Evolutionary conservation across 2,329 filamentous ascomycete species (phyloP).

Genomic region (Trichoderma breve): DNA sequence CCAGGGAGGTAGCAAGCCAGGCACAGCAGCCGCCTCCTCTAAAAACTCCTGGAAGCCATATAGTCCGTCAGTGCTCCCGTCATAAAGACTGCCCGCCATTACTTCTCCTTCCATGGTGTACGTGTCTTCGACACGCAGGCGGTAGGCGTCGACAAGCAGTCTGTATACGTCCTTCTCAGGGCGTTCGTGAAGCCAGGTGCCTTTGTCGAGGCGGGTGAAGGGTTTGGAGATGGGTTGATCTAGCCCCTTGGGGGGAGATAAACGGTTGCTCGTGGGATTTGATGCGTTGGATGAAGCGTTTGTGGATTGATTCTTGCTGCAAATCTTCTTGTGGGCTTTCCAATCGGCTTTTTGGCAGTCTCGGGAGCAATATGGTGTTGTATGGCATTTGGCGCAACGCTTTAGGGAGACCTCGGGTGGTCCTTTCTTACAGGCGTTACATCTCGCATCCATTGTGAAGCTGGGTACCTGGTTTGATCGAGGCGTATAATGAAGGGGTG

Average conservation of each 20-base stretch:
- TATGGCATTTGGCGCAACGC: neutral
- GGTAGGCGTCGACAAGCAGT: conserved; percentile 48
- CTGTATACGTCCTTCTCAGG: conserved; percentile 44
- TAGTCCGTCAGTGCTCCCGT: conserved; percentile 26
- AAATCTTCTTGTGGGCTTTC: conserved; percentile 31
- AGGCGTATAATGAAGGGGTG: neutral
- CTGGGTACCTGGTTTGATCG: neutral
- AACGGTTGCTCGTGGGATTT: neutral
- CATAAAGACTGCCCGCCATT: conserved; percentile 33
- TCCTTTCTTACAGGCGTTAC: neutral
- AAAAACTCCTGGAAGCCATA: conserved; percentile 41
- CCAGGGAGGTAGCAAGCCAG: conserved; percentile 43
- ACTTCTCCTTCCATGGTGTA: conserved; percentile 29
- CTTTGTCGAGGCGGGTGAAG: conserved; percentile 40
- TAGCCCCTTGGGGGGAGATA: conserved; percentile 18
- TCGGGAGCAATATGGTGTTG: neutral
- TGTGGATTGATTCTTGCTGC: conserved; percentile 27
- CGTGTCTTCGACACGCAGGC: conserved; percentile 42
- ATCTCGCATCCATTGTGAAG: neutral
- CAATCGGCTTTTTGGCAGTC: neutral
- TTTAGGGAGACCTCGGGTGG: neutral
- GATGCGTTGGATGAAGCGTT: conserved; percentile 19
- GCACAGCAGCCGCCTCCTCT: conserved; percentile 25
- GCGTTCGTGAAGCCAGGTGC: conserved; percentile 44
- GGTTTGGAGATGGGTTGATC: conserved; percentile 33